Evolutionary conservation across 179 eudicot species (phyloP), one percentile per base, ranked within the genome.

Genomic region (Spinacia oleracea): DNA sequence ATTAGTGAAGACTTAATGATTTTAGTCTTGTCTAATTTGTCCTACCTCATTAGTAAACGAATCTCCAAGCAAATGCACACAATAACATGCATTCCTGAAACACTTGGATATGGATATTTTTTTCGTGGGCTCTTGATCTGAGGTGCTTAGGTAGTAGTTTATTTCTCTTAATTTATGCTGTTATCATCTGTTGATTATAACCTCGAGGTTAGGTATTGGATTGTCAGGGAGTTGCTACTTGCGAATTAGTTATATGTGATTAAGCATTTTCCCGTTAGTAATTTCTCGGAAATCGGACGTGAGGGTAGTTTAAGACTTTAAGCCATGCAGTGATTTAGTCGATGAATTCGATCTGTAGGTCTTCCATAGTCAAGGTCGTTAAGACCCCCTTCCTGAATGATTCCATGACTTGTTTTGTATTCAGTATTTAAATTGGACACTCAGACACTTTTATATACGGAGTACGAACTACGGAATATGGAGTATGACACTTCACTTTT

Each of bases 51-150:
- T 53, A 64, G 55, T n/a, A 51, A 67, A 53, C 78, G 74, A 66
- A 65, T 79, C 78, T 74, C 78, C 55, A 79, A 2, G 67, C 59
- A 27, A 21, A n/a, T 29, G 25, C 77, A 25, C 59, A 16, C 63
- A 29, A 31, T 78, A 42, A 42, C 60, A 64, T 73, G 73, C 43
- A 45, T 12, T 38, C 5, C 66, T 32, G 43, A 38, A 14, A 14
- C 8, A 50, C 35, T 73, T 46, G 27, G 65, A 59, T 73, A 35
- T 1, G 25, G 5, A 34, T 31, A 46, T 2, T 12, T 53, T 35
- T 48, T 58, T 70, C 32, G 18, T 38, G 72, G 72, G 32, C 18
- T 64, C 60, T 48, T 65, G 56, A 32, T n/a, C 35, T 73, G 14
- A n/a, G n/a, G n/a, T 5, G 23, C 2, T 48, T 31, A 7, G 38